A percentile compares a stretch with the other conserved stretches of the same genome.
These are phyloP conservation scores for Colletotrichum tamarilloi DNA, from an alignment of 2,329 filamentous ascomycete species.

Conservation along the genomic window DNA sequence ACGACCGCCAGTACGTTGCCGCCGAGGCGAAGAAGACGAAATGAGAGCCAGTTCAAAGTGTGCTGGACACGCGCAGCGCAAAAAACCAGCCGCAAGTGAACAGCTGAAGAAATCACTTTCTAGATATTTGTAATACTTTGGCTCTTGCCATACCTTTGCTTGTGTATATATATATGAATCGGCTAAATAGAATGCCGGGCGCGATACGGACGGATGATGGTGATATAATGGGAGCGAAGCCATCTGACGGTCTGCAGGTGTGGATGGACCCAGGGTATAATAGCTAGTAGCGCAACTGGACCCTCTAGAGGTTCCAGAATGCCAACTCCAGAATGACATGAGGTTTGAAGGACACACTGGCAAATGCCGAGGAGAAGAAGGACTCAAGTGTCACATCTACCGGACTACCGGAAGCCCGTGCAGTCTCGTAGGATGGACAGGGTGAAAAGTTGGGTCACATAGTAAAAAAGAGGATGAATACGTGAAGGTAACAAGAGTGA, in stretches of 20 bases:
- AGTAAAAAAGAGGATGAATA: background rate
- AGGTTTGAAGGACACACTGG: background rate
- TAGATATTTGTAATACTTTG: slow-evolving; percentile 21
- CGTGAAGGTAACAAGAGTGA: background rate
- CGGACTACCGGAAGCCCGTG: background rate
- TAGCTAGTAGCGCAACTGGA: background rate
- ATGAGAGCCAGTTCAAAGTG: slow-evolving; percentile 1
- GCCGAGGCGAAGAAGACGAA: slow-evolving; percentile 39
- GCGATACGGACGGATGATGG: background rate
- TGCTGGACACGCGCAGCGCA: background rate
- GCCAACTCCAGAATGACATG: background rate
- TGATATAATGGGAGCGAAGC: background rate
- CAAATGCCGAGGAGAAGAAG: background rate
- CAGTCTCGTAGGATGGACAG: too few relatives aligned
- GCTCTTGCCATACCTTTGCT: slow-evolving; percentile 5
- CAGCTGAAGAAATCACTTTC: background rate
- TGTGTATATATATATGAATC: slow-evolving; percentile 15
- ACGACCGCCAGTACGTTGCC: slow-evolving; percentile 36
- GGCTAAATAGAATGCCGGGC: background rate
- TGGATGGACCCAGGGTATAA: background rate
- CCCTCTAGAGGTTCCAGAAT: background rate
- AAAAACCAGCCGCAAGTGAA: background rate
- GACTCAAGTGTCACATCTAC: background rate
- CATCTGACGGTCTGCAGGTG: background rate
- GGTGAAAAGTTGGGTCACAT: background rate